Base-by-base conservation (phyloP, 176 grass and related monocot genomes). In the Leersia perrieri region DNA sequence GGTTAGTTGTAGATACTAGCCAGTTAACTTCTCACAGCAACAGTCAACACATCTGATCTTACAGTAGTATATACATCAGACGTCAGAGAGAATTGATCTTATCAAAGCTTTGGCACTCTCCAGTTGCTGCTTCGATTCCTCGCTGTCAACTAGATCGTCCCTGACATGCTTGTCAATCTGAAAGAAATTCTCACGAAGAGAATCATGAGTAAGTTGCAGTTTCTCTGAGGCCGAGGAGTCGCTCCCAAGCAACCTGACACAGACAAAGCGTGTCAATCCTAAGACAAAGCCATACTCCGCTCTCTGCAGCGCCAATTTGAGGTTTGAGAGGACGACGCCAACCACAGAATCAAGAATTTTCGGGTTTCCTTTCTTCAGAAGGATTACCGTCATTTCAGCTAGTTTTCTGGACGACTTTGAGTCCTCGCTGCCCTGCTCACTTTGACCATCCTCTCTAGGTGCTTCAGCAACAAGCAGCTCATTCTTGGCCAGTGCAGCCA, bases 341-440 rank as follows among this genome's bases (percentile, higher is more conserved):
- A 88, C 71, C 1, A 93, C 31, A 3, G 88, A 91, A 53, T 95
- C 95, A 34, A 98, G 70, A 73, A 98, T 86, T 69, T 70, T 86
- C 3, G 70, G 78, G 81, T 68, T 91, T 84, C 92, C 92, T 89
- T 98, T 98, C 76, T 89, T 98, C 63, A 95, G 68, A 38, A 94
- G 66, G 26, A 61, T 64, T 14, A 86, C 79, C 82, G 95, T 64
- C 69, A 84, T 82, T 71, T 93, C 92, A 35, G 79, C 76, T 40
- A 98, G 77, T 67, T 93, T 98, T 79, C 81, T 82, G 74, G 82
- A 89, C 11, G 63, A 89, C 29, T 5, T 71, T 2, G 66, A 88
- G 12, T 74, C 45, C 67, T 70, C 73, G 11, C 33, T 81, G 68
- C 9, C 65, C 31, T 51, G 82, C 66, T 74, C 68, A 1, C 65